These are phyloP conservation scores for Aspergillus sp. DNA, from an alignment of 2,329 filamentous ascomycete species.

Conservation along the genomic window DNA sequence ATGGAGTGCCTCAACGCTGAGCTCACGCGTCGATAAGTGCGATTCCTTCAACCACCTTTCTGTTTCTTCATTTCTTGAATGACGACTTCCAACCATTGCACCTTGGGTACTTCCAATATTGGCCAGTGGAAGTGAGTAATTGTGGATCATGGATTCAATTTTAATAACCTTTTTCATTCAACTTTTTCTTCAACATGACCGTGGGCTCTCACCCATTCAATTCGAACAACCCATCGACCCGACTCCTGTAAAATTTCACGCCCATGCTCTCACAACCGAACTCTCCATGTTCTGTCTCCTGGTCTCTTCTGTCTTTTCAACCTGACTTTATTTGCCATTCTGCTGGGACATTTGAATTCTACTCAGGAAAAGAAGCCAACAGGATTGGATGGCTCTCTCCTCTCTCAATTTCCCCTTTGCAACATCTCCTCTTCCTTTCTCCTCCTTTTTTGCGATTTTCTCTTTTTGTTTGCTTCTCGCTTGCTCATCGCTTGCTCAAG, in stretches of 20 bases:
- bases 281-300: background rate
- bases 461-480: background rate
- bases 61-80: slow-evolving; percentile 4
- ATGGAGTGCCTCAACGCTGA: slow-evolving; percentile 31
- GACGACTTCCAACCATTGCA: background rate
- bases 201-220: no score
- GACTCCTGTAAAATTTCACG: background rate
- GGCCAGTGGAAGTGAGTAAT: background rate
- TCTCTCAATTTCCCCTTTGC: background rate
- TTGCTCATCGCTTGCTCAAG: background rate
- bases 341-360: slow-evolving; percentile 10
- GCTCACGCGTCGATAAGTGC: slow-evolving; percentile 24
- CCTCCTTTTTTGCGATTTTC: background rate
- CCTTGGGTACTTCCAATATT: background rate
- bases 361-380: background rate
- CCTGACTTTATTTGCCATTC: background rate
- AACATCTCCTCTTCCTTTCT: background rate
- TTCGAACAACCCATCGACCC: background rate
- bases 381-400: background rate
- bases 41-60: slow-evolving; percentile 5
- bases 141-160: slow-evolving; percentile 3
- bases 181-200: slow-evolving; percentile 2
- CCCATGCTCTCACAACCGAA: background rate
- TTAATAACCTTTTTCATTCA: slow-evolving; percentile 3
- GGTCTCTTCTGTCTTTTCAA: background rate